These are phyloP conservation scores for Mucor lusitanicus DNA, from an alignment of 371 early-diverging fungal species.

Conservation along the genomic window DNA sequence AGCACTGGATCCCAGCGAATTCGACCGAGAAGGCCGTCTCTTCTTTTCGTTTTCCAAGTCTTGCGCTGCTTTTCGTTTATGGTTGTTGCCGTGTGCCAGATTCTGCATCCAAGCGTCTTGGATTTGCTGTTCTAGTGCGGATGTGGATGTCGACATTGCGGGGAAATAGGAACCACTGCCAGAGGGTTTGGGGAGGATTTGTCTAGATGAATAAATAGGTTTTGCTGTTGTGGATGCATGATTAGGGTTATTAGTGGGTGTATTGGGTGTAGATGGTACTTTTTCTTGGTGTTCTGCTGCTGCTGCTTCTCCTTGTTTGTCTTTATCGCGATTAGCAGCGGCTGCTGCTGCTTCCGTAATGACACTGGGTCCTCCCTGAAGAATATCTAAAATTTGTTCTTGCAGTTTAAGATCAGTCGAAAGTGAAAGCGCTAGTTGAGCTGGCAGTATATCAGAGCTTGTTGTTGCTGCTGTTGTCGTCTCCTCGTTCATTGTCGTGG, in stretches of 20 bases:
- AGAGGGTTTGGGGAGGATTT: constrained; percentile 29
- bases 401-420: constrained; percentile 15
- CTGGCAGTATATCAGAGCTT: neutral
- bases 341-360: neutral
- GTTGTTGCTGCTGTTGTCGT: no score
- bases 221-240: neutral
- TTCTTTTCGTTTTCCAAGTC: neutral
- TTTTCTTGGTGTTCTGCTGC: neutral
- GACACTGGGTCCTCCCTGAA: constrained; percentile 5
- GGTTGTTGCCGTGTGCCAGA: neutral
- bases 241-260: neutral
- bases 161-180: constrained; percentile 5
- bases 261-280: neutral
- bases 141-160: neutral
- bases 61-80: neutral
- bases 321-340: neutral
- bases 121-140: constrained; percentile 14
- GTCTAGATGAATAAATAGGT: constrained; percentile 15
- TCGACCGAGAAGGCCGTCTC: constrained; percentile 9
- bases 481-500: neutral
- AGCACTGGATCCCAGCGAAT: constrained; percentile 3
- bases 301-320: neutral
- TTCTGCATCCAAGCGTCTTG: constrained; percentile 15
- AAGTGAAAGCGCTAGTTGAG: constrained; percentile 11
- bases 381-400: constrained; percentile 37